phyloP scores from a whole-genome alignment of 164 flowering plant species.

The Tetrastigma voinierianum region DNA sequence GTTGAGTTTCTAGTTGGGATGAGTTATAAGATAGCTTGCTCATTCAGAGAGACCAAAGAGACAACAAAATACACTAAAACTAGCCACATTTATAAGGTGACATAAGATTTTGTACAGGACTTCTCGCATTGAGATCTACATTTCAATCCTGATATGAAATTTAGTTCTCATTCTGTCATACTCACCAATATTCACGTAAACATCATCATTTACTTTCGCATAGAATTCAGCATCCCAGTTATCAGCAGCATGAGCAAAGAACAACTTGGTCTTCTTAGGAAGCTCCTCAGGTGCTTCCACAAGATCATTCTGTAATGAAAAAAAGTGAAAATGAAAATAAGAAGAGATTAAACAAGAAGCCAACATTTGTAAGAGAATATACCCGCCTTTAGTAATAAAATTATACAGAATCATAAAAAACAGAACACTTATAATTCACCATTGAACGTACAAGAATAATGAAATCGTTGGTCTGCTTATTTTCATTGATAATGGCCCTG shows the following conservation, averaged over 20 bases:
- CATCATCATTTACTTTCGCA: constrained; percentile 89
- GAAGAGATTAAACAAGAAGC: neutral
- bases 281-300: constrained; percentile 69
- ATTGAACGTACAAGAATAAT: constrained; percentile 68
- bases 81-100: neutral
- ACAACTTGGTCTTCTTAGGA: constrained; percentile 71
- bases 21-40: no score
- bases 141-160: neutral
- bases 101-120: neutral
- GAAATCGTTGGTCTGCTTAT: constrained; percentile 67
- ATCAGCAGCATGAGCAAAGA: constrained; percentile 71
- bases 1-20: no score
- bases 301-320: constrained; percentile 55
- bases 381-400: neutral
- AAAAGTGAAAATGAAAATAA: neutral
- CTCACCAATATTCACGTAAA: constrained; percentile 89
- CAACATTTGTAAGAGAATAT: no score
- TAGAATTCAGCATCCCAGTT: constrained; percentile 94
- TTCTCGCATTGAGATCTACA: no score
- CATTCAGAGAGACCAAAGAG: no score
- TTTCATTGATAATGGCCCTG: constrained; percentile 67
- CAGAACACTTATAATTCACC: neutral
- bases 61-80: neutral
- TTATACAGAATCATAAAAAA: neutral
- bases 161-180: constrained; percentile 9